Conservation (phyloP, 352 stramenopile species). For the Globisporangium okanoganense region DNA sequence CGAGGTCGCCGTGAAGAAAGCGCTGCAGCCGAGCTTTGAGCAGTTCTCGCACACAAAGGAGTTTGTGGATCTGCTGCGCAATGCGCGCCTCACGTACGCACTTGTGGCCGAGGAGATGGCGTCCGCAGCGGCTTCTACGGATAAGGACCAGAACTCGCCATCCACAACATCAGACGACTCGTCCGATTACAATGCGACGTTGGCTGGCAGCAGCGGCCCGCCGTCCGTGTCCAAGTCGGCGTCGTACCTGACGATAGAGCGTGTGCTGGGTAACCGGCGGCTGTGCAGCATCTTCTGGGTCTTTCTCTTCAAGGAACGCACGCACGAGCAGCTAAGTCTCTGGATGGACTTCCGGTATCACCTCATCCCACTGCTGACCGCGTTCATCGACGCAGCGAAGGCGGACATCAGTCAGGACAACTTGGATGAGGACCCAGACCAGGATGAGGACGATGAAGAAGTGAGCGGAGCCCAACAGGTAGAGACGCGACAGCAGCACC, state of each 20-base stretch:
- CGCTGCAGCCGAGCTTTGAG: conserved; percentile 65
- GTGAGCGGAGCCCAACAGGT: conserved; percentile 10
- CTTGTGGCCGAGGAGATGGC: conserved; percentile 20
- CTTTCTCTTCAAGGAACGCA: conserved; percentile 83
- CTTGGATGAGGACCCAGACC: conserved; percentile 14
- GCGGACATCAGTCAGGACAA: conserved; percentile 29
- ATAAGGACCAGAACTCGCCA: conserved; percentile 11
- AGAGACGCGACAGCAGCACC: background rate
- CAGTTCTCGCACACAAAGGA: conserved; percentile 54
- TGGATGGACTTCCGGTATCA: conserved; percentile 84
- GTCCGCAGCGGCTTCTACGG: background rate
- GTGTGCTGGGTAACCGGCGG: conserved; percentile 67
- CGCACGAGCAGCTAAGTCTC: conserved; percentile 73
- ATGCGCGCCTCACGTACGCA: conserved; percentile 51
- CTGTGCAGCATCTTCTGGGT: conserved; percentile 87
- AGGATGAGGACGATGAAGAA: conserved; percentile 10
- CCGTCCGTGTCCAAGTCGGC: conserved; percentile 23
- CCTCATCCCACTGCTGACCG: conserved; percentile 54
- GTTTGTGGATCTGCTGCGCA: conserved; percentile 52
- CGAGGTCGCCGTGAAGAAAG: conserved; percentile 64
- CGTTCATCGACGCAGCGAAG: conserved; percentile 43
- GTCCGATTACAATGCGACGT: conserved; percentile 11
- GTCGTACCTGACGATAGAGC: conserved; percentile 67
- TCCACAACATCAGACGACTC: conserved; percentile 14
- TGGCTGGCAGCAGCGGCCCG: background rate